These are phyloP conservation scores for Ascochyta fabae DNA, from an alignment of 2,329 filamentous ascomycete species.

Conservation along the genomic window DNA sequence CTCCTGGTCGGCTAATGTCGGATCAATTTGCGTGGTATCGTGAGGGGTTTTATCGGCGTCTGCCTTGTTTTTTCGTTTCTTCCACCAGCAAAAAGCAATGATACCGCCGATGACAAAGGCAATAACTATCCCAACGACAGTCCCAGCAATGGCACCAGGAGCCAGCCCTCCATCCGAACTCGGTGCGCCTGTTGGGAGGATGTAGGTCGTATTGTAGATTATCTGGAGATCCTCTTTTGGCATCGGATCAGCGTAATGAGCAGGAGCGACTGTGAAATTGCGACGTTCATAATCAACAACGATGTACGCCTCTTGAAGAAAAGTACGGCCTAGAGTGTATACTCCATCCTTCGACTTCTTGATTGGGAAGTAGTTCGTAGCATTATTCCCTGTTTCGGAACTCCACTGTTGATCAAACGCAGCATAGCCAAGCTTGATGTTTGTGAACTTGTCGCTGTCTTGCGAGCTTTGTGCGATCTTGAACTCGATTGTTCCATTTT, in stretches of 20 bases:
- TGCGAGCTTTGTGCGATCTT: slow-evolving; percentile 23
- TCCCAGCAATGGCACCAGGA: slow-evolving; percentile 42
- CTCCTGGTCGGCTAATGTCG: slow-evolving; percentile 33
- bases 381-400: slow-evolving; percentile 17
- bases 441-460: slow-evolving; percentile 18
- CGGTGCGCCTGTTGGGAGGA: slow-evolving; percentile 5
- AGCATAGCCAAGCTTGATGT: slow-evolving; percentile 37
- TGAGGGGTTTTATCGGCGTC: slow-evolving; percentile 5
- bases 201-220: slow-evolving; percentile 33
- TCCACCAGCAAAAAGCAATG: slow-evolving; percentile 38
- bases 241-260: slow-evolving; percentile 30
- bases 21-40: slow-evolving; percentile 37
- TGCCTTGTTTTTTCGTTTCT: slow-evolving; percentile 25
- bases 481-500: slow-evolving; percentile 36
- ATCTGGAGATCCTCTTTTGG: slow-evolving; percentile 26
- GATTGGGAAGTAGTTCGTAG: slow-evolving; percentile 42
- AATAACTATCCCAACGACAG: slow-evolving; percentile 43
- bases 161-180: slow-evolving; percentile 24
- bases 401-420: slow-evolving; percentile 34
- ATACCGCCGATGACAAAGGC: slow-evolving; percentile 33
- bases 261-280: slow-evolving; percentile 43
- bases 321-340: slow-evolving; percentile 42
- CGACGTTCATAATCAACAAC: slow-evolving; percentile 46
- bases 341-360: slow-evolving; percentile 32
- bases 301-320: slow-evolving; percentile 49